Evolutionary conservation across 208 protist genomes (phyloP).

Genomic region (Crithidia brevicula): DNA sequence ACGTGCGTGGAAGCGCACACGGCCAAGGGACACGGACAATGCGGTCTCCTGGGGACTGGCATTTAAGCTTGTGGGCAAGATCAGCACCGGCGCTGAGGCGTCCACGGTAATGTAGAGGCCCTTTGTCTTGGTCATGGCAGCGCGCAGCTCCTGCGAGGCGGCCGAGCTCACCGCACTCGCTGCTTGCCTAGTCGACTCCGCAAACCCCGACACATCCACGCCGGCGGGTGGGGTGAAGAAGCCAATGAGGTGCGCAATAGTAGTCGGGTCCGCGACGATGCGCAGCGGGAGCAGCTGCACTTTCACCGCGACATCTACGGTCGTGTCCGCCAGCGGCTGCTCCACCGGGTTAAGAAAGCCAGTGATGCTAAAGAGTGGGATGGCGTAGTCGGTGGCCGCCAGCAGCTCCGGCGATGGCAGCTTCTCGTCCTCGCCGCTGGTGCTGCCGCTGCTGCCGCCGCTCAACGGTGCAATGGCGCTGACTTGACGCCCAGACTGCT

Average conservation of each 20-base stretch:
- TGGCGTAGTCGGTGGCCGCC: conserved; percentile 14
- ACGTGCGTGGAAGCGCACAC: conserved; percentile 60
- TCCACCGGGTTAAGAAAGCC: conserved; percentile 68
- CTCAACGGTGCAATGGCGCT: conserved; percentile 3
- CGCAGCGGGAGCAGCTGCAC: conserved; percentile 76
- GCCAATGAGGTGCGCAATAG: conserved; percentile 49
- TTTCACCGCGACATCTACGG: conserved; percentile 69
- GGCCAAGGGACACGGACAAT: conserved; percentile 74
- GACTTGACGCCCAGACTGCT: neutral
- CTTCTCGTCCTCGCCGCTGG: conserved; percentile 20
- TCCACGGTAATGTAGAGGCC: conserved; percentile 76
- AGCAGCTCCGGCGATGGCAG: neutral
- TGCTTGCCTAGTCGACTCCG: conserved; percentile 43
- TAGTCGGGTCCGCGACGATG: conserved; percentile 72
- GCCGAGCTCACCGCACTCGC: conserved; percentile 62
- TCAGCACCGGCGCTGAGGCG: conserved; percentile 70
- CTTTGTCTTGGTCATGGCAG: conserved; percentile 62
- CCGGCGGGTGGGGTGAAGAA: conserved; percentile 76
- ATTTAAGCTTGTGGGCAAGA: conserved; percentile 65
- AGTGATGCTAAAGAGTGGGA: conserved; percentile 61
- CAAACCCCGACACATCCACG: conserved; percentile 59
- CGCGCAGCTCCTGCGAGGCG: conserved; percentile 65
- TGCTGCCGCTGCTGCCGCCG: conserved; percentile 10
- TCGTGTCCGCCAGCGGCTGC: conserved; percentile 65
- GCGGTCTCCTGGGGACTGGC: conserved; percentile 48